A percentile compares a stretch with the other conserved stretches of the same genome.
Evolutionary conservation across 2,329 filamentous ascomycete genomes (phyloP).

Genomic region (Tolypocladium sp.): DNA sequence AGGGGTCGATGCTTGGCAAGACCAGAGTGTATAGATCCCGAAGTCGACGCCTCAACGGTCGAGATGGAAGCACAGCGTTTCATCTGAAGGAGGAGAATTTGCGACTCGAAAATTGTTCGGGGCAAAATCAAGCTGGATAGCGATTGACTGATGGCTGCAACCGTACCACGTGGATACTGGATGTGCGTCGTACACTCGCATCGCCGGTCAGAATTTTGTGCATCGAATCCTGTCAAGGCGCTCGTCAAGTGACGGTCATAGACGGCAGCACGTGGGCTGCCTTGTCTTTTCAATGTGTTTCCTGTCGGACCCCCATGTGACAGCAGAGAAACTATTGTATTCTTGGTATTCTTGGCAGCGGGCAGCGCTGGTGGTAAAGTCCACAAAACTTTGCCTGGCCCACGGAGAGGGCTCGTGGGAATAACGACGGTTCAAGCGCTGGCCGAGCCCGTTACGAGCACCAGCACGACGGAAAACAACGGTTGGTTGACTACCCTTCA

Average conservation of each 20-base stretch:
- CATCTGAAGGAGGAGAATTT: background rate
- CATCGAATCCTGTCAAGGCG: background rate
- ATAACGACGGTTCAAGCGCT: too few species aligned
- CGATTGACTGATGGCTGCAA: background rate
- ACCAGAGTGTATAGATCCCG: background rate
- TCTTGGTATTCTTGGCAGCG: background rate
- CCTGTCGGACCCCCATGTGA: background rate
- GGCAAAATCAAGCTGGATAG: too few species aligned
- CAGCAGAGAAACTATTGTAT: background rate
- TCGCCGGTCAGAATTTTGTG: background rate
- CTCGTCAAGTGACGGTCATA: background rate
- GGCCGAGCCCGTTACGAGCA: too few species aligned
- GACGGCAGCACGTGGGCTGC: background rate
- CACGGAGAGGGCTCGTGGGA: background rate
- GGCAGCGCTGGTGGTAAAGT: background rate
- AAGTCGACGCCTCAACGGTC: background rate
- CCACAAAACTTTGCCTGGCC: background rate
- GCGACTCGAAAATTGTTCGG: background rate
- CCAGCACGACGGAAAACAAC: too few species aligned
- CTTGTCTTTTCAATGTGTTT: background rate
- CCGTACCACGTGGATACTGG: background rate
- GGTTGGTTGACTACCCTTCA: too few species aligned
- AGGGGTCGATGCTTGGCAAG: background rate
- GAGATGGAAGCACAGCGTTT: background rate
- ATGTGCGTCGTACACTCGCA: too few species aligned